Evolutionary conservation across 2,329 filamentous ascomycete genomes (phyloP), one percentile per base, ranked within the genome.

Genomic region (Trichophaea hybrida): DNA sequence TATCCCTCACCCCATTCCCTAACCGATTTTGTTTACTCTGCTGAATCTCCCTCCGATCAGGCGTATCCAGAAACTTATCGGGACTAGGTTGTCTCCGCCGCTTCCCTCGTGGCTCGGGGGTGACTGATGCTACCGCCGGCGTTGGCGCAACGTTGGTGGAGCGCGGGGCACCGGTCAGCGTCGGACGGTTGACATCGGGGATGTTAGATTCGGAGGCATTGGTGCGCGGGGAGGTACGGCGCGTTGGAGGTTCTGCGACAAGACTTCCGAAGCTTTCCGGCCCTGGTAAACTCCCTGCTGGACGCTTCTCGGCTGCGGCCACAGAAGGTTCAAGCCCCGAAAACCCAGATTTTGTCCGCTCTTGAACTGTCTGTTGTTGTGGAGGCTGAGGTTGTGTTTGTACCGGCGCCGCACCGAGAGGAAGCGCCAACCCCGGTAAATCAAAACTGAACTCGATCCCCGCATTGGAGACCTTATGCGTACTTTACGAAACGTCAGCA

Each of bases 21-120:
- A 32, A 24, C 24, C 32, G 32, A 56, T 6, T 51, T 43, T 50
- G 40, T 33, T 37, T 13, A 5, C 53, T 34, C 38, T 43, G 34
- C 17, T 53, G 38, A 32, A 52, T 44, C 35, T 49, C 49, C 17
- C 7, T 37, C 10, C 24, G 17, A 17, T 57, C 59, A n/a, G 59
- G 59, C 1, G 65, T 59, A 35, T 59, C 59, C 33, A 64, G 46
- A 53, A 66, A 61, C 55, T 58, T 65, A 50, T 66, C 65, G 5
- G 66, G 66, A 52, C 64, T 67, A 6, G 62, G 64, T 43, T 66
- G 65, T 10, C 66, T 57, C 13, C 52, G 60, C 13, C 64, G 63
- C 40, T 66, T 67, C 32, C 64, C 65, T n/a, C 63, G 58, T 12
- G 64, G 43, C 37, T 66, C 58, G 1, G 64, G 65, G 3, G 65